Base-by-base conservation (phyloP, 306 rosid species). In the Trichosanthes truncata region DNA sequence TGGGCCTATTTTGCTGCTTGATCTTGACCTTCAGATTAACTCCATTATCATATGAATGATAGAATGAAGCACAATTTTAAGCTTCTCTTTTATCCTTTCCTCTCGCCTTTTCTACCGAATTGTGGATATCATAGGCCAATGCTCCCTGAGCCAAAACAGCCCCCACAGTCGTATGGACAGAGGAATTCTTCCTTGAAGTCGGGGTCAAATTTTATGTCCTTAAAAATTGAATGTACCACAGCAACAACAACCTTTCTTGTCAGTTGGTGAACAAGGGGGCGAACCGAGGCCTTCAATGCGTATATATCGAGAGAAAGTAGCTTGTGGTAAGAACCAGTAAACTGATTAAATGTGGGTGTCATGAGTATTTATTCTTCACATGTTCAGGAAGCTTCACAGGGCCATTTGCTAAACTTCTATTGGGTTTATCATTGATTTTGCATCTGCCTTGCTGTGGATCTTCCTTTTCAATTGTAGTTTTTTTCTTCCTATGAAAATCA, bases 201-300 rank as follows among this genome's bases (percentile, higher is more conserved):
- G 23, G 90, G 81, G 66, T 90, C 93, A 59, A 86, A 93, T 81
- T 91, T 90, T 84, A 92, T 81, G 68, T 91, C 97, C 85, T 89
- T 92, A 7, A 96, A 90, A 71, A 92, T 92, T 48, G 92, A 92
- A 87, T 90, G 96, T 53, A 92, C 96, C 82, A 90, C 97, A 25
- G 82, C 89, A 71, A 43, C 12, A 9, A 86, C 93, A 17, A 92
- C 97, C 87, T 89, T 89, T 82, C 96, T 94, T 21, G 93, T 89
- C 76, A 76, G 85, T 43, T 94, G 85, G 79, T 92, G 94, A 80
- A 92, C 84, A 73, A 92, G 45, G 94, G 94, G 23, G 94, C 33
- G 91, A 49, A 90, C 91, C 20, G 97, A 92, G 7, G 89, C 96
- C 59, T 88, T 92, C 14, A 97, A 94, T n/a, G n/a, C n/a, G n/a